Conservation (phyloP, 306 rosid species). For the Citrullus mucosospermus region DNA sequence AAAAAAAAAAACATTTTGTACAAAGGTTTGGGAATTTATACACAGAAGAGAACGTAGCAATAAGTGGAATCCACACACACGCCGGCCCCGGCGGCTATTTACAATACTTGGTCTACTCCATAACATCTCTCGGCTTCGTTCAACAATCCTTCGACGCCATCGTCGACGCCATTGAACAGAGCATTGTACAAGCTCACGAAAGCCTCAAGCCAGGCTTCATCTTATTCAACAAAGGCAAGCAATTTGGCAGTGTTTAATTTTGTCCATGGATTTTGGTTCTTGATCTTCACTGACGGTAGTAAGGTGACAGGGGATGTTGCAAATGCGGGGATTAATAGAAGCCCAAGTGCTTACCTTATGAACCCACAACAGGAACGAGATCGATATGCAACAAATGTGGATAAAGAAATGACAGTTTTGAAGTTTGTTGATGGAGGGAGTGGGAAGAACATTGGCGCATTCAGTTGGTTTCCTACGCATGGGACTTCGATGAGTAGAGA, state of each 20-base stretch:
- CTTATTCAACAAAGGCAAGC: constrained; percentile 40
- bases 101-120: constrained; percentile 57
- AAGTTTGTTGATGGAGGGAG: constrained; percentile 49
- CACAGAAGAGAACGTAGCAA: constrained; percentile 65
- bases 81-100: constrained; percentile 88
- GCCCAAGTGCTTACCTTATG: constrained; percentile 67
- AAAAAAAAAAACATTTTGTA: not conserved
- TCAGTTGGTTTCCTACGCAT: constrained; percentile 67
- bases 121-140: constrained; percentile 59
- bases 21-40: constrained; percentile 54
- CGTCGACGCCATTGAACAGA: constrained; percentile 47
- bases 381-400: constrained; percentile 39
- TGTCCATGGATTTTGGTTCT: not conserved
- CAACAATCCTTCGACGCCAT: constrained; percentile 73
- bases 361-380: constrained; percentile 65
- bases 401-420: constrained; percentile 53
- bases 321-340: constrained; percentile 61
- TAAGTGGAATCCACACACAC: constrained; percentile 78
- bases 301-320: constrained; percentile 40
- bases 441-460: constrained; percentile 43
- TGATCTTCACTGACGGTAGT: not conserved
- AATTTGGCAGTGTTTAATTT: not conserved
- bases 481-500: constrained; percentile 85
- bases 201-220: constrained; percentile 56
- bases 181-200: constrained; percentile 60